Evolutionary conservation across 176 grass and related monocot species (phyloP).

Genomic region (Metroxylon sagu): DNA sequence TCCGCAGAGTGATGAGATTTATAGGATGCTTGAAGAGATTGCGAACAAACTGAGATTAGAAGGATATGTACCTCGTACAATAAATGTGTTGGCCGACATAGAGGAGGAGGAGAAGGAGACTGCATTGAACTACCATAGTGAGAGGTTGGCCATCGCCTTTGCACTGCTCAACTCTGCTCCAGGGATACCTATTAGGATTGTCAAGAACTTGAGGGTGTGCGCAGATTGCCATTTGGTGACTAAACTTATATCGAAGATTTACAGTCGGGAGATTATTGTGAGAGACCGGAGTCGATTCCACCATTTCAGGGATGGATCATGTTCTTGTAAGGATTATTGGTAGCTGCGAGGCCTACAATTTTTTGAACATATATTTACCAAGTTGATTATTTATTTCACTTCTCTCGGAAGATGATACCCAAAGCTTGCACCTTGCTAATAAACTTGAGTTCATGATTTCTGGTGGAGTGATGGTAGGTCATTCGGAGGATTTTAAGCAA

Average conservation of each 20-base stretch:
- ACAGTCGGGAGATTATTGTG: constrained; percentile 56
- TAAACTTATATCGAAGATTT: constrained; percentile 62
- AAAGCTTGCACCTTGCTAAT: too few relatives aligned
- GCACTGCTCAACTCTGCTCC: constrained; percentile 57
- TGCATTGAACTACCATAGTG: constrained; percentile 72
- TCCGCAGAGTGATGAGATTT: constrained; percentile 51
- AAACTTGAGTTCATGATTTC: too few relatives aligned
- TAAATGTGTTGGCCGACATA: constrained; percentile 69
- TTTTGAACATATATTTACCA: neutral
- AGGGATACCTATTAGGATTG: constrained; percentile 49
- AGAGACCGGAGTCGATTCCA: constrained; percentile 74
- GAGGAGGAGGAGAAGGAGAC: constrained; percentile 85
- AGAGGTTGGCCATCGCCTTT: constrained; percentile 82
- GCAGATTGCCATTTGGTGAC: constrained; percentile 65
- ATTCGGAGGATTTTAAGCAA: too few relatives aligned
- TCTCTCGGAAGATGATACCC: too few relatives aligned
- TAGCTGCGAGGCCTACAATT: constrained; percentile 5
- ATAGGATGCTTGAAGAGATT: constrained; percentile 59
- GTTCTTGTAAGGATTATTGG: constrained; percentile 90
- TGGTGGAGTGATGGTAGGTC: too few relatives aligned
- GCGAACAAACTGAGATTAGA: constrained; percentile 42
- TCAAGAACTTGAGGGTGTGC: constrained; percentile 89
- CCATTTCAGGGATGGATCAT: constrained; percentile 53
- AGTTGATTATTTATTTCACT: neutral
- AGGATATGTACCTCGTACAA: constrained; percentile 49